A percentile compares a stretch with the other conserved stretches of the same genome.
Evolutionary conservation across 1,139 yeast species (phyloP).

Genomic region (Blastobotrys persicus): DNA sequence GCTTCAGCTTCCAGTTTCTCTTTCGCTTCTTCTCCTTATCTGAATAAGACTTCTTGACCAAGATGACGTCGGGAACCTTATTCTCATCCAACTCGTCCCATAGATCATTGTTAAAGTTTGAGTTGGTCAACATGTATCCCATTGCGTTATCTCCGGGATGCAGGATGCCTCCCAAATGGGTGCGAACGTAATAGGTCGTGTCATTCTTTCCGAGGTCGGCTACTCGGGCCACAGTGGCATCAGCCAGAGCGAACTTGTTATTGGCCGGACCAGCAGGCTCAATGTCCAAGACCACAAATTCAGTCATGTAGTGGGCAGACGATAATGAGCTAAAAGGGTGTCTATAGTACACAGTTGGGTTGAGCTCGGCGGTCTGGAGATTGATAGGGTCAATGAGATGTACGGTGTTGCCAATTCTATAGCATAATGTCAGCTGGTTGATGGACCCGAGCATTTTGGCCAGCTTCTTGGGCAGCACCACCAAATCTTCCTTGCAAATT

Average conservation of each 20-base stretch:
- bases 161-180: conserved; percentile 89
- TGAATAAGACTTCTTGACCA: conserved; percentile 88
- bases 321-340: conserved; percentile 73
- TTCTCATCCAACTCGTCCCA: conserved; percentile 71
- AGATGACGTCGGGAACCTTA: conserved; percentile 72
- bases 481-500: conserved; percentile 93
- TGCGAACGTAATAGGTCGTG: conserved; percentile 73
- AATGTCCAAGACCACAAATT: conserved; percentile 87
- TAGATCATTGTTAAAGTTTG: conserved; percentile 83
- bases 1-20: conserved; percentile 90
- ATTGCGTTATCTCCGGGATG: conserved; percentile 96
- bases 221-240: conserved; percentile 86
- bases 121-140: conserved; percentile 81
- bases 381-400: conserved; percentile 83
- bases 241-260: conserved; percentile 84
- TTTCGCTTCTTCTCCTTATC: conserved; percentile 69
- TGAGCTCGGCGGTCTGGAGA: conserved; percentile 71
- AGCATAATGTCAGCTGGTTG: conserved; percentile 56
- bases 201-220: conserved; percentile 85
- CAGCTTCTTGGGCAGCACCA: conserved; percentile 80
- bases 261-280: conserved; percentile 83
- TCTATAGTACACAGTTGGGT: conserved; percentile 77
- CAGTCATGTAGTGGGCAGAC: conserved; percentile 72
- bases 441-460: conserved; percentile 84
- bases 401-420: conserved; percentile 73